A percentile compares a stretch with the other conserved stretches of the same genome.
Evolutionary conservation across 495 filamentous ascomycete genomes (phyloP).

Genomic region (Penicillium malachiteum): DNA sequence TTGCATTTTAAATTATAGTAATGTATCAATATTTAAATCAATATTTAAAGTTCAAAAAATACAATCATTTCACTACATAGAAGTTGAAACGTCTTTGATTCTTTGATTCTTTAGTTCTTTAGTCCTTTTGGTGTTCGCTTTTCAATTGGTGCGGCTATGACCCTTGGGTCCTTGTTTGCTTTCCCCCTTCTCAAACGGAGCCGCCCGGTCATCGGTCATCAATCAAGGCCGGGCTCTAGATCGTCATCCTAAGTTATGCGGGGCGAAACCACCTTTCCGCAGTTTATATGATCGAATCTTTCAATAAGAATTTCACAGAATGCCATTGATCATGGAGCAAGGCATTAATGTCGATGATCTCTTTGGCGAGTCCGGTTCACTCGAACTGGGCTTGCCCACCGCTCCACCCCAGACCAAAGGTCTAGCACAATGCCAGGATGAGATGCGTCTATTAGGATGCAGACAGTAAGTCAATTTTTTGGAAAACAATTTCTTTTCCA

Average conservation of each 20-base stretch:
- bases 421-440: conserved; percentile 71
- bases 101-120: too few relatives aligned
- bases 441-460: conserved; percentile 75
- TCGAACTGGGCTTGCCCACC: conserved; percentile 52
- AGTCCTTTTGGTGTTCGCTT: too few relatives aligned
- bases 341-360: conserved; percentile 70
- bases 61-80: too few relatives aligned
- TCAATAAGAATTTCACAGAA: conserved; percentile 12
- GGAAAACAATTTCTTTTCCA: too few relatives aligned
- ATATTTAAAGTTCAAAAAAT: too few relatives aligned
- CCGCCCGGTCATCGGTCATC: conserved; percentile 2
- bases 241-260: conserved; percentile 13
- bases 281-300: background rate
- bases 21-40: too few relatives aligned
- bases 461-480: conserved; percentile 66
- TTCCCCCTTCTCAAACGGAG: conserved; percentile 5
- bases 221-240: conserved; percentile 4
- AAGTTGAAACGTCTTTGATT: too few relatives aligned
- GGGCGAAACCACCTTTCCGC: background rate
- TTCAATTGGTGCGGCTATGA: background rate
- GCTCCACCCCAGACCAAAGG: conserved; percentile 59
- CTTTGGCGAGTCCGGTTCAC: conserved; percentile 65
- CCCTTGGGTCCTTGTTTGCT: background rate
- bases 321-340: conserved; percentile 65
- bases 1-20: too few relatives aligned